phyloP scores from a whole-genome alignment of 495 filamentous ascomycete genomes.

The Lentithecium fluviatile region DNA sequence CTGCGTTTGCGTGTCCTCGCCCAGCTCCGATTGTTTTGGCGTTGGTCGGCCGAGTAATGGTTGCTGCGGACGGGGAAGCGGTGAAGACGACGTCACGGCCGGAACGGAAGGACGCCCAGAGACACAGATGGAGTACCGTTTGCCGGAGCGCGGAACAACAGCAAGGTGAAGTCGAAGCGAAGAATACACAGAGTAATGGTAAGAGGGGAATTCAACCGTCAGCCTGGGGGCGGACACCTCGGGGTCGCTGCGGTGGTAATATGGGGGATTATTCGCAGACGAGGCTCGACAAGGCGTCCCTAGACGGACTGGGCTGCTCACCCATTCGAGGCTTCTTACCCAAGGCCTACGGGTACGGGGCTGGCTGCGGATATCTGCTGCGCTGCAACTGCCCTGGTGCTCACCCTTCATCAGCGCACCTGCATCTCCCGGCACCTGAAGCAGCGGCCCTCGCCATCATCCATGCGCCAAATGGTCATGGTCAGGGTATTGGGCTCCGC shows the following conservation, averaged over 20 bases:
- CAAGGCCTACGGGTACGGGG: not conserved
- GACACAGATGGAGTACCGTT: not conserved
- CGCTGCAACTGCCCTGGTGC: not conserved
- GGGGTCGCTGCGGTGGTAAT: not conserved
- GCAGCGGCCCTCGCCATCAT: not conserved
- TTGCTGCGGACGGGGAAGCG: not conserved
- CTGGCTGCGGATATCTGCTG: not conserved
- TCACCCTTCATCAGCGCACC: not conserved
- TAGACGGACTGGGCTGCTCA: not conserved
- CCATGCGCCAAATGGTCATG: too few species aligned
- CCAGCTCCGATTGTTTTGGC: not conserved
- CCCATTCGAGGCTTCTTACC: not conserved
- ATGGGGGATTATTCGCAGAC: not conserved
- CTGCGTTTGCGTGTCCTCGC: not conserved
- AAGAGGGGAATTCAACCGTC: not conserved
- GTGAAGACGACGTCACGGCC: not conserved
- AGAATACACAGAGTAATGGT: not conserved
- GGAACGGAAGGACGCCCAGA: not conserved
- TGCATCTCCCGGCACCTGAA: not conserved
- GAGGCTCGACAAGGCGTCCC: not conserved
- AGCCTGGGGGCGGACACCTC: not conserved
- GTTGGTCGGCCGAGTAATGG: not conserved
- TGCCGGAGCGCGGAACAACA: not conserved
- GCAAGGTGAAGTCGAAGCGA: not conserved
- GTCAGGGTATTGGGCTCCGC: slow-evolving; percentile 1